phyloP scores from a whole-genome alignment of 2,329 filamentous ascomycete genomes.

The Emericellopsis atlantica region DNA sequence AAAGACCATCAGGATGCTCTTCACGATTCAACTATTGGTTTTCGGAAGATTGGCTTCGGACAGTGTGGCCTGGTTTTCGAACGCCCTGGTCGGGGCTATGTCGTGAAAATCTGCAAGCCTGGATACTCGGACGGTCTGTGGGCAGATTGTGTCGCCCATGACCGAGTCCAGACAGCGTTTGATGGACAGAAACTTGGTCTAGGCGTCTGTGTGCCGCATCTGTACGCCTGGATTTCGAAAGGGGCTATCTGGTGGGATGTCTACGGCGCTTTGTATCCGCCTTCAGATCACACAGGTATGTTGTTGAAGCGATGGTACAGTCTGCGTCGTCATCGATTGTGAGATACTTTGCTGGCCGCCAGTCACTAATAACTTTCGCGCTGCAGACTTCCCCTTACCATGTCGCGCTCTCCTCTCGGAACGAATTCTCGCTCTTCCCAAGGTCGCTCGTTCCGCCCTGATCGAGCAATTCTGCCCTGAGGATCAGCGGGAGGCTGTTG shows the following conservation, averaged over 20 bases:
- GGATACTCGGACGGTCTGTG: conserved; percentile 8
- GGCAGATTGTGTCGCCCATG: conserved; percentile 9
- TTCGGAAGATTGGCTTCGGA: conserved; percentile 11
- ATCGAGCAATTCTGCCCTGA: conserved; percentile 8
- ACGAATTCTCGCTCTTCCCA: conserved; percentile 11
- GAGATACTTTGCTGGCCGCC: too few relatives aligned
- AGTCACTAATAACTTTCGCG: not conserved
- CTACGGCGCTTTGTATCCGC: not conserved
- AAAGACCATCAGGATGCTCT: too few relatives aligned
- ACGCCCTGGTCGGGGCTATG: conserved; percentile 5
- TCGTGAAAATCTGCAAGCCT: conserved; percentile 10
- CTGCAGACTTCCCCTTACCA: conserved; percentile 7
- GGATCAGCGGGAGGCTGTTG: not conserved
- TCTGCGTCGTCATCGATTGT: too few relatives aligned
- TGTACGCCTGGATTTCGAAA: not conserved
- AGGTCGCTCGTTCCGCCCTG: conserved; percentile 7
- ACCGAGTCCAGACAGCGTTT: conserved; percentile 7
- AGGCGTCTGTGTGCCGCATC: not conserved
- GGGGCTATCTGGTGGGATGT: not conserved
- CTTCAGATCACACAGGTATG: too few relatives aligned
- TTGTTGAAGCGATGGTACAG: too few relatives aligned
- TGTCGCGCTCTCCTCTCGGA: conserved; percentile 8
- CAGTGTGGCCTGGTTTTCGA: conserved; percentile 13
- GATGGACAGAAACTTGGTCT: not conserved
- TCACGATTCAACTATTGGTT: too few relatives aligned